phyloP scores from a whole-genome alignment of 2,329 filamentous ascomycete genomes.

The Endoconidiophora polonica region DNA sequence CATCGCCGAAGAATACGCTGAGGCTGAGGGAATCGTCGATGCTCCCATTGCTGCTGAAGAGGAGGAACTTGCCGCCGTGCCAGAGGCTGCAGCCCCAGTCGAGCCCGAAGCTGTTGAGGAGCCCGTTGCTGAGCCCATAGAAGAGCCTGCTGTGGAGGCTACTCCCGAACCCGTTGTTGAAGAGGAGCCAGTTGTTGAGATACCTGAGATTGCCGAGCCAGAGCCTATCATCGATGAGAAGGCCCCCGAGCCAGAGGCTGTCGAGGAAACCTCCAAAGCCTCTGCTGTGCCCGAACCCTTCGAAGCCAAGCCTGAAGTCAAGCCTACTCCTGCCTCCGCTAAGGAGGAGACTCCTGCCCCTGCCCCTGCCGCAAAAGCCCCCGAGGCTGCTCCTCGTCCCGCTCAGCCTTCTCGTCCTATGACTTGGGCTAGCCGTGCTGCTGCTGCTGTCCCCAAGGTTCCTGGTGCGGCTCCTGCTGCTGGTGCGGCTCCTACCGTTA shows the following conservation, averaged over 20 bases:
- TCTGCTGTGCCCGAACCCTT: neutral
- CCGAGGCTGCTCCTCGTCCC: constrained; percentile 33
- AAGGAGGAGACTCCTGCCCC: constrained; percentile 48
- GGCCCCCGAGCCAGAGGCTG: constrained; percentile 13
- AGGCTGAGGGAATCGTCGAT: constrained; percentile 21
- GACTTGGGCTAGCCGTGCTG: constrained; percentile 57
- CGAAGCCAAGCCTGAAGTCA: constrained; percentile 13
- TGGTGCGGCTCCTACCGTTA: constrained; percentile 39
- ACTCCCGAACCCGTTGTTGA: constrained; percentile 3
- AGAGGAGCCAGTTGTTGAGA: constrained; percentile 16
- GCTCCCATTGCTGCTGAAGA: constrained; percentile 20
- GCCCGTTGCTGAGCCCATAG: constrained; percentile 17
- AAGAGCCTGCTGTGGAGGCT: too few relatives aligned
- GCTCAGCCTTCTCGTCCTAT: constrained; percentile 42
- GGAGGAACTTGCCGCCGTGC: neutral
- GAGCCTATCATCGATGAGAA: constrained; percentile 39
- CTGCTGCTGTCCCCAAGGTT: constrained; percentile 32
- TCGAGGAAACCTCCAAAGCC: neutral
- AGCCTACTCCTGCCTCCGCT: constrained; percentile 29
- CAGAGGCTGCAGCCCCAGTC: constrained; percentile 18
- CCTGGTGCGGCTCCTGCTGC: constrained; percentile 24
- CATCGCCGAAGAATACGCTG: constrained; percentile 68
- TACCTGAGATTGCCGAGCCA: constrained; percentile 27
- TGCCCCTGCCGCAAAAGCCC: constrained; percentile 26
- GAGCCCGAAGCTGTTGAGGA: constrained; percentile 20